phyloP scores from a whole-genome alignment of 2,329 filamentous ascomycete species.

The Colletotrichum sp. region DNA sequence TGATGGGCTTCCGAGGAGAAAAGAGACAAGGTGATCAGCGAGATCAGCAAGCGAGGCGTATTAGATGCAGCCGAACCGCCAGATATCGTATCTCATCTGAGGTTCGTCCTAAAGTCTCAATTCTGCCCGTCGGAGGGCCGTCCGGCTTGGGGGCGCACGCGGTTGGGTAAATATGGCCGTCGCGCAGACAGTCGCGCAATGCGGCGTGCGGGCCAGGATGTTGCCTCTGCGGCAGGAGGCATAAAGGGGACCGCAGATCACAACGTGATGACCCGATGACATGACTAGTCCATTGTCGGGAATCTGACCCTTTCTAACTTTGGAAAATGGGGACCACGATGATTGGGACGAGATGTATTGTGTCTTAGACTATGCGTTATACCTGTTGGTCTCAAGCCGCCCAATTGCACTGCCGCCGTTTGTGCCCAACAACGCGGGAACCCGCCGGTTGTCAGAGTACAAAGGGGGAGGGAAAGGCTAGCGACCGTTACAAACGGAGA shows the following conservation, averaged over 20 bases:
- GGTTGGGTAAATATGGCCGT: neutral
- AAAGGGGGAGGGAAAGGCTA: neutral
- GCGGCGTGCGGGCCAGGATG: neutral
- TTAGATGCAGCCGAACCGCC: neutral
- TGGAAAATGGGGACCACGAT: neutral
- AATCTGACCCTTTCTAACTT: slow-evolving; percentile 12
- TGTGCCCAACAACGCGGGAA: slow-evolving; percentile 1
- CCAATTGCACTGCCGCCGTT: neutral
- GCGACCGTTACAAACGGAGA: slow-evolving; percentile 2
- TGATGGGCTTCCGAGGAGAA: neutral
- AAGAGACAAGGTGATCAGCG: neutral
- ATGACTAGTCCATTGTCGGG: slow-evolving; percentile 15
- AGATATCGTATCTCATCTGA: neutral
- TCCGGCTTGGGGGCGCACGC: neutral
- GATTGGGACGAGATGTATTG: slow-evolving; percentile 6
- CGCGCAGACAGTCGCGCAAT: neutral
- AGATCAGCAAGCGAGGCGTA: neutral
- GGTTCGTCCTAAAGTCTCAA: neutral
- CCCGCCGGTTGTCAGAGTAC: neutral
- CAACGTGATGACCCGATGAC: slow-evolving; percentile 10
- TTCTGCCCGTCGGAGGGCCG: neutral
- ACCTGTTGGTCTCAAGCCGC: slow-evolving; percentile 9
- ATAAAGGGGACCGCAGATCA: slow-evolving; percentile 17
- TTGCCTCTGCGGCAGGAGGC: neutral
- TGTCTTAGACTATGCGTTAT: neutral